A percentile compares a stretch with the other conserved stretches of the same genome.
These are phyloP conservation scores for Dendrostoma leiphaemia DNA, from an alignment of 2,329 filamentous ascomycete species.

Conservation along the genomic window DNA sequence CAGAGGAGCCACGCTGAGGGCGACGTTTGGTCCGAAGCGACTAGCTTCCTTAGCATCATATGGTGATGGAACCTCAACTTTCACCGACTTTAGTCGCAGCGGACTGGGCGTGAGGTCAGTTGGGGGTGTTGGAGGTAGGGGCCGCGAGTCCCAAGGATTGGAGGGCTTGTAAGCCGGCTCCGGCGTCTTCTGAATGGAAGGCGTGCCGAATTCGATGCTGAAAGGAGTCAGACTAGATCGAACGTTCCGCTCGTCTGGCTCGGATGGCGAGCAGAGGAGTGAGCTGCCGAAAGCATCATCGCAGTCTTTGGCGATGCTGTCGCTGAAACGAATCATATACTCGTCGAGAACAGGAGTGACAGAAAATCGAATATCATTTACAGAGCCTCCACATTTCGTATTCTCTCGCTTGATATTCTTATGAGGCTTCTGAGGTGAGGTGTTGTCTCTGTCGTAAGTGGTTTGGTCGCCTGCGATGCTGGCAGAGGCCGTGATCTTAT, in stretches of 20 bases:
- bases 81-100: slow-evolving; percentile 10
- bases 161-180: slow-evolving; percentile 3
- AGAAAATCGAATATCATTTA: slow-evolving; percentile 8
- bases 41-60: not conserved
- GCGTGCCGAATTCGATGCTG: slow-evolving; percentile 38
- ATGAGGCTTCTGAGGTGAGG: slow-evolving; percentile 21
- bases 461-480: slow-evolving; percentile 29
- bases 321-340: slow-evolving; percentile 80
- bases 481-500: slow-evolving; percentile 22
- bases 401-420: slow-evolving; percentile 18
- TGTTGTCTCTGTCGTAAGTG: slow-evolving; percentile 24
- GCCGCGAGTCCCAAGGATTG: slow-evolving; percentile 43
- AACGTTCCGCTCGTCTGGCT: slow-evolving; percentile 22
- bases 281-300: slow-evolving; percentile 86
- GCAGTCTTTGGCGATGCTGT: slow-evolving; percentile 82
- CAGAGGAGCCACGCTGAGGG: slow-evolving; percentile 11
- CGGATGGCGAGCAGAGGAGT: slow-evolving; percentile 34
- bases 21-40: not conserved
- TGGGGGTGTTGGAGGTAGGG: slow-evolving; percentile 49
- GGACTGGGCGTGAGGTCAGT: slow-evolving; percentile 25
- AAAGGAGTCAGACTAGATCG: slow-evolving; percentile 37
- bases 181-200: slow-evolving; percentile 13
- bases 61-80: slow-evolving; percentile 7
- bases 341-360: slow-evolving; percentile 52
- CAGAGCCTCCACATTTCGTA: slow-evolving; percentile 1